Conservation (phyloP, 176 grass and related monocot genomes). For the Carex scoparia region DNA sequence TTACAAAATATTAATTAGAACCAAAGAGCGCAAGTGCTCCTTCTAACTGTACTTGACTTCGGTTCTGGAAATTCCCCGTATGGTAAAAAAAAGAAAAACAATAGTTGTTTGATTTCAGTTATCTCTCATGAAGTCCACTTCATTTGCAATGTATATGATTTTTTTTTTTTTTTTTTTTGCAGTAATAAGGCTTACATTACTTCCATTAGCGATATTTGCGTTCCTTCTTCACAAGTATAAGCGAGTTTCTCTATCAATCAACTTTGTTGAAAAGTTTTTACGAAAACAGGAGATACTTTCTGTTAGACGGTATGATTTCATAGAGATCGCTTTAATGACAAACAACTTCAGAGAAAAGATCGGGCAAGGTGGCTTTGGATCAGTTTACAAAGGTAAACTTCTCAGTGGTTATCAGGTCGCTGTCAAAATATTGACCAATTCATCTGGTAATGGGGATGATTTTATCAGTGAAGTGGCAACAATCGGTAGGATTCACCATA, state of each 20-base stretch:
- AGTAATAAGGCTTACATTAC: neutral
- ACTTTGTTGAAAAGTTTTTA: constrained; percentile 20
- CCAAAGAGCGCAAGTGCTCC: too few species aligned
- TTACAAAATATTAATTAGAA: too few species aligned
- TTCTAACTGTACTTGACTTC: too few species aligned
- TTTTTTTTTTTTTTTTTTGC: neutral
- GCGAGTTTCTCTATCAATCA: neutral
- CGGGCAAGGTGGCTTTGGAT: constrained; percentile 13
- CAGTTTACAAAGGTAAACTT: constrained; percentile 21
- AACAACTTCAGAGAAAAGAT: too few species aligned
- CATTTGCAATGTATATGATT: too few species aligned
- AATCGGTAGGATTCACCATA: constrained; percentile 53
- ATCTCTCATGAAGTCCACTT: too few species aligned
- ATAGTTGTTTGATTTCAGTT: too few species aligned
- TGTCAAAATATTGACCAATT: constrained; percentile 42
- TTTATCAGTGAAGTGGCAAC: constrained; percentile 57
- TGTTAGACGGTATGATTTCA: too few species aligned
- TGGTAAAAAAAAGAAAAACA: too few species aligned
- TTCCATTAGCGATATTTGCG: neutral
- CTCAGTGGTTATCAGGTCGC: constrained; percentile 18
- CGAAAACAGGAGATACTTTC: too few species aligned
- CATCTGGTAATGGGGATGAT: constrained; percentile 32
- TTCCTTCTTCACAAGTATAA: neutral
- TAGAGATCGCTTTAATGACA: too few species aligned
- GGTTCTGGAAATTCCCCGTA: too few species aligned